These are phyloP conservation scores for Clathrus columnatus DNA, from an alignment of 768 basidiomycete species.

Conservation along the genomic window DNA sequence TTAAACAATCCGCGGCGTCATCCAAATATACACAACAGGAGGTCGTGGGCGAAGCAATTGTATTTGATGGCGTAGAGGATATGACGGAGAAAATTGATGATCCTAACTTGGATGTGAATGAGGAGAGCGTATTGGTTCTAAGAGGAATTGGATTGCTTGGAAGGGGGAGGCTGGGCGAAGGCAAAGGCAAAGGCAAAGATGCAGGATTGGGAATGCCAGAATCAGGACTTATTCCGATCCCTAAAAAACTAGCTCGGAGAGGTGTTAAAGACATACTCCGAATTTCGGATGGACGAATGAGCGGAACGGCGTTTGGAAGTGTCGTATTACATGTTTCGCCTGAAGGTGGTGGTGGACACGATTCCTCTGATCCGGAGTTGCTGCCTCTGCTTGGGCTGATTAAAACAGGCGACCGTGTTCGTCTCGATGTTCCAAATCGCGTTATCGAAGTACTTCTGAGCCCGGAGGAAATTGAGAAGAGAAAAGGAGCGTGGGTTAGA, in stretches of 20 bases:
- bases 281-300: slow-evolving; percentile 20
- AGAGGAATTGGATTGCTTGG: slow-evolving; percentile 21
- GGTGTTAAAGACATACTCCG: slow-evolving; percentile 22
- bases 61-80: slow-evolving; percentile 17
- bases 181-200: background rate
- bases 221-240: slow-evolving; percentile 21
- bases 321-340: slow-evolving; percentile 22
- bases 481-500: slow-evolving; percentile 8
- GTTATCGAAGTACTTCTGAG: slow-evolving; percentile 15
- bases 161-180: background rate
- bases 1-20: slow-evolving; percentile 14
- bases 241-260: slow-evolving; percentile 16
- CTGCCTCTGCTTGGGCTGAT: slow-evolving; percentile 17
- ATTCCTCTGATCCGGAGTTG: no score
- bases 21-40: background rate
- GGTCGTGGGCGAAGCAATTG: slow-evolving; percentile 17
- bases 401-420: slow-evolving; percentile 20
- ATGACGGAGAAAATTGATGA: slow-evolving; percentile 16
- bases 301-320: slow-evolving; percentile 20
- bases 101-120: slow-evolving; percentile 14
- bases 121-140: slow-evolving; percentile 16
- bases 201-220: slow-evolving; percentile 21
- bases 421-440: slow-evolving; percentile 25
- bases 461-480: slow-evolving; percentile 8
- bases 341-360: slow-evolving; percentile 19